A percentile compares a stretch with the other conserved stretches of the same genome.
These are phyloP conservation scores for Rhizophagus clarus DNA, from an alignment of 192 early-diverging fungal genomes.

Conservation along the genomic window DNA sequence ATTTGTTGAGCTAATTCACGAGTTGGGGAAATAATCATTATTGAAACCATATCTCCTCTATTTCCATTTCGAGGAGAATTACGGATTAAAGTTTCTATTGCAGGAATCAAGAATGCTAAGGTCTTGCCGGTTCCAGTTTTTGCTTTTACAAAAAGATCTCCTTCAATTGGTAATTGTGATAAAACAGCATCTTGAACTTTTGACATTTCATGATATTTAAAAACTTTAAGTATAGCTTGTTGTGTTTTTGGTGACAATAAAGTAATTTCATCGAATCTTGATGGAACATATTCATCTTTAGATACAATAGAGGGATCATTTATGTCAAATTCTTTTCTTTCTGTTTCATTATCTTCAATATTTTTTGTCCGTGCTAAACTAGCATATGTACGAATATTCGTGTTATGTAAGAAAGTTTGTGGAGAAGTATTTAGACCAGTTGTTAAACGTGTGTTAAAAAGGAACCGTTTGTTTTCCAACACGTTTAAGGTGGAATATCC, in stretches of 20 bases:
- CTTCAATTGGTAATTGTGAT: constrained; percentile 62
- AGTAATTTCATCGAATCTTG: constrained; percentile 52
- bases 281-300: constrained; percentile 49
- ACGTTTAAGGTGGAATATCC: not conserved
- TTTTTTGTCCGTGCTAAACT: not conserved
- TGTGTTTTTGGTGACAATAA: constrained; percentile 53
- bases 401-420: not conserved
- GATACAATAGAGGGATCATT: not conserved
- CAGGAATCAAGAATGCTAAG: constrained; percentile 90
- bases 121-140: constrained; percentile 99
- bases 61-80: constrained; percentile 40
- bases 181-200: constrained; percentile 87
- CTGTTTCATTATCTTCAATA: not conserved
- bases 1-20: constrained; percentile 91
- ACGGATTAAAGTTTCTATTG: constrained; percentile 70
- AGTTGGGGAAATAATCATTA: constrained; percentile 86
- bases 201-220: constrained; percentile 80
- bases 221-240: constrained; percentile 59
- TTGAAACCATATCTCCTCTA: constrained; percentile 55
- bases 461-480: not conserved
- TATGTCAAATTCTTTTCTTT: not conserved
- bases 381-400: not conserved
- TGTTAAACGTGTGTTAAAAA: not conserved
- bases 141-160: constrained; percentile 90
- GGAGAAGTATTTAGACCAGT: not conserved